Conservation (phyloP, 139 green algal species). For the Nannochloris sp. region DNA sequence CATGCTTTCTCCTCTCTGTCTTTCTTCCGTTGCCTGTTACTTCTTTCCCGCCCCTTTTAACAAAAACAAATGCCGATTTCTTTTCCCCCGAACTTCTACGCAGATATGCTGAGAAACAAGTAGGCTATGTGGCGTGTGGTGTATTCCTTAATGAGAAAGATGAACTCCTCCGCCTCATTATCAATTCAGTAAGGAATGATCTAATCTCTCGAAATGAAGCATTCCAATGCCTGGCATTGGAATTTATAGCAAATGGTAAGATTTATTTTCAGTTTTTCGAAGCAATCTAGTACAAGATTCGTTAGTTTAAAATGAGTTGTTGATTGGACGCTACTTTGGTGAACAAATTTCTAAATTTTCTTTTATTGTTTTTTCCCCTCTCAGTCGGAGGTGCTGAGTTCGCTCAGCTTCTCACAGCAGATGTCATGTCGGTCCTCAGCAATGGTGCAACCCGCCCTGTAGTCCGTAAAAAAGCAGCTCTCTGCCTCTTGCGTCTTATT, state of each 20-base stretch:
- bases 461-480: constrained; percentile 94
- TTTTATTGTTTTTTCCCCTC: not conserved
- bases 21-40: not conserved
- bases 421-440: constrained; percentile 87
- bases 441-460: constrained; percentile 69
- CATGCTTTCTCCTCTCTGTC: not conserved
- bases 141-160: constrained; percentile 91
- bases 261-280: not conserved
- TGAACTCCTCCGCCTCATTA: constrained; percentile 94
- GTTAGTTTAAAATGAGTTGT: not conserved
- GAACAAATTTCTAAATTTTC: not conserved
- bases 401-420: constrained; percentile 77
- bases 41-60: not conserved
- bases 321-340: not conserved
- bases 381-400: constrained; percentile 95
- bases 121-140: constrained; percentile 88
- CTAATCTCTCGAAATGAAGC: constrained; percentile 87
- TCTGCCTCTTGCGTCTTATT: constrained; percentile 90
- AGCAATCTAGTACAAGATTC: not conserved
- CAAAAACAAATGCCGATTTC: not conserved
- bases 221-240: constrained; percentile 91
- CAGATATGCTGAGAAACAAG: constrained; percentile 97
- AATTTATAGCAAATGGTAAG: constrained; percentile 80
- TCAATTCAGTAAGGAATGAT: constrained; percentile 94
- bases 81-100: not conserved